Conservation (phyloP, 331 rosid species). For the Pyrus hybrid region DNA sequence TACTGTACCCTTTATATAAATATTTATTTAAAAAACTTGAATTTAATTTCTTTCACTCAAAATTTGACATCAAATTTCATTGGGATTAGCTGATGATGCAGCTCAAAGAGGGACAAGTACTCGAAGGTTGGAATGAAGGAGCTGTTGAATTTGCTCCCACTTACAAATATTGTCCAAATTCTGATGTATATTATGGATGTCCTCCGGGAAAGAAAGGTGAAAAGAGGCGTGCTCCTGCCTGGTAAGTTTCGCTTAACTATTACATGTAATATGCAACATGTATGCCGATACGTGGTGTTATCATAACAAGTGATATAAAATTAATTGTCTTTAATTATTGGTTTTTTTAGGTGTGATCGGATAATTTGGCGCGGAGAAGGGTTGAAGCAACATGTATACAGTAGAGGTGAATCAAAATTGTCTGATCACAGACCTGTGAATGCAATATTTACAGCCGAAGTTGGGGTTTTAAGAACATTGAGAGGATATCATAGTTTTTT, state of each 20-base stretch:
- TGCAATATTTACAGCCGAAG: constrained; percentile 51
- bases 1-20: background rate
- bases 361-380: constrained; percentile 59
- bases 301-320: no score
- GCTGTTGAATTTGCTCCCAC: constrained; percentile 62
- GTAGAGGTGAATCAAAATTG: constrained; percentile 50
- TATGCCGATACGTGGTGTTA: no score
- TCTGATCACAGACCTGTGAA: constrained; percentile 78
- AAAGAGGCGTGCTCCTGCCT: constrained; percentile 67
- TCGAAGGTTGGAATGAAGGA: constrained; percentile 72
- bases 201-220: constrained; percentile 21
- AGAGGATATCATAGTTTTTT: constrained; percentile 30
- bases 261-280: background rate
- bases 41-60: background rate
- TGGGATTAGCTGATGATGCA: constrained; percentile 50
- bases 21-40: no score
- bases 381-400: constrained; percentile 48
- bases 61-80: background rate
- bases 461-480: constrained; percentile 11
- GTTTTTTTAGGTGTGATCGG: constrained; percentile 60
- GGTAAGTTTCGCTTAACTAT: constrained; percentile 26
- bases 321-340: background rate
- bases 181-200: constrained; percentile 51
- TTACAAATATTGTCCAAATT: constrained; percentile 66
- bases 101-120: constrained; percentile 35